Evolutionary conservation across 306 rosid species (phyloP).

Genomic region (Sicyos edulis): DNA sequence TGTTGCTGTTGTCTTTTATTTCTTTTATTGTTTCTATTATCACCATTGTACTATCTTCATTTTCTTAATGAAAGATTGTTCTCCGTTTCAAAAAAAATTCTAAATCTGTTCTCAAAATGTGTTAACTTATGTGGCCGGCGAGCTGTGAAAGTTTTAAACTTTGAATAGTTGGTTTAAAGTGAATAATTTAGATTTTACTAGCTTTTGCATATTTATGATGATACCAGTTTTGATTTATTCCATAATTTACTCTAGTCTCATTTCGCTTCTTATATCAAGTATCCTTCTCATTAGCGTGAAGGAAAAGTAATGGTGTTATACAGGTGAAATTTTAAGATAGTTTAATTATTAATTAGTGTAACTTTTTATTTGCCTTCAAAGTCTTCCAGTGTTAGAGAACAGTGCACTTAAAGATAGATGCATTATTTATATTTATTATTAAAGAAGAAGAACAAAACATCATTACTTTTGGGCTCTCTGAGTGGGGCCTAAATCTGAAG

Average conservation of each 20-base stretch:
- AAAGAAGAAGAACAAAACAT: background rate
- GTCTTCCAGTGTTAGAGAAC: background rate
- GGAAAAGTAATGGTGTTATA: background rate
- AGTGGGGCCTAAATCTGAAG: background rate
- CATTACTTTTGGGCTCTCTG: background rate
- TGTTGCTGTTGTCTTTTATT: too few species aligned
- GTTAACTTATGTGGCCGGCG: background rate
- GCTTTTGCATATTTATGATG: background rate
- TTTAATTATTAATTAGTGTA: background rate
- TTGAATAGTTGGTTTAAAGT: background rate
- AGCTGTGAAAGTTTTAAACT: background rate
- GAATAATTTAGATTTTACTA: background rate
- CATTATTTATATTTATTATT: background rate
- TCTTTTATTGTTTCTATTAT: too few species aligned
- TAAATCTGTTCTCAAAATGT: background rate
- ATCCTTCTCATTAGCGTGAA: background rate
- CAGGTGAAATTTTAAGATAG: background rate
- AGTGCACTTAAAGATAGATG: background rate
- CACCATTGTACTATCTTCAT: too few species aligned
- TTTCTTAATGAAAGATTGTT: too few species aligned
- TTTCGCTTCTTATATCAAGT: background rate
- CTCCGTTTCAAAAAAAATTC: background rate
- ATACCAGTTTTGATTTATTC: background rate
- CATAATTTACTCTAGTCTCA: background rate
- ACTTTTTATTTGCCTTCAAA: background rate